A percentile compares a stretch with the other conserved stretches of the same genome.
phyloP scores from a whole-genome alignment of 352 stramenopile species.

The Phytopythium helicoides region DNA sequence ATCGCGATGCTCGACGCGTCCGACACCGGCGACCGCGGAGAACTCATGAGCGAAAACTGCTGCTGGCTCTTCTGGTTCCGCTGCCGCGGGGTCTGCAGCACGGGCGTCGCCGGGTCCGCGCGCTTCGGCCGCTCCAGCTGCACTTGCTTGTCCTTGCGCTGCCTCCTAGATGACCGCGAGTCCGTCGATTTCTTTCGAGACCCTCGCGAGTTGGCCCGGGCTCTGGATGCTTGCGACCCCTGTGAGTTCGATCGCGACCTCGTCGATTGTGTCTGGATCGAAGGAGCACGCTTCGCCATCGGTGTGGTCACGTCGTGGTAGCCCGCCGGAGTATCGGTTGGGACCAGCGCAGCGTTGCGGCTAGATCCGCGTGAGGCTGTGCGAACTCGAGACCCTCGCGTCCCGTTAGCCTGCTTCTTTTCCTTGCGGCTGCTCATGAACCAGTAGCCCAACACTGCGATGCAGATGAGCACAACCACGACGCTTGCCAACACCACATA shows the following conservation, averaged over 20 bases:
- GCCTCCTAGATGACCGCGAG: not conserved
- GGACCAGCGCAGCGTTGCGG: slow-evolving; percentile 26
- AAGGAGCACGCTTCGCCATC: slow-evolving; percentile 6
- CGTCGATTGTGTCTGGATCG: not conserved
- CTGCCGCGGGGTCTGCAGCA: slow-evolving; percentile 29
- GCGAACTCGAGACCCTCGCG: slow-evolving; percentile 8
- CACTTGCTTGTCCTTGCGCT: not conserved
- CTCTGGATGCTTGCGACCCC: not conserved
- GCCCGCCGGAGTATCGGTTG: slow-evolving; percentile 11
- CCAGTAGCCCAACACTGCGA: slow-evolving; percentile 62
- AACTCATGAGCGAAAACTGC: slow-evolving; percentile 49
- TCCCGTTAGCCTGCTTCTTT: slow-evolving; percentile 17
- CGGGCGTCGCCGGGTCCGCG: slow-evolving; percentile 18
- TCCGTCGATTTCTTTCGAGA: not conserved
- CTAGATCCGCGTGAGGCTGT: slow-evolving; percentile 23
- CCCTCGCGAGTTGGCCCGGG: slow-evolving; percentile 1
- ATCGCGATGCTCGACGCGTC: slow-evolving; percentile 61
- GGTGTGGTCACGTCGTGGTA: slow-evolving; percentile 15
- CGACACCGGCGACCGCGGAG: slow-evolving; percentile 51
- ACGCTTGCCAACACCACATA: slow-evolving; percentile 69
- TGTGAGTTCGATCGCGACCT: slow-evolving; percentile 2
- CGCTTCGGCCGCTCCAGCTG: slow-evolving; percentile 11
- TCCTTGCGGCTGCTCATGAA: slow-evolving; percentile 40
- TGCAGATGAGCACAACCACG: slow-evolving; percentile 52
- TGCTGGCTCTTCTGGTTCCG: not conserved